phyloP scores from a whole-genome alignment of 306 rosid genomes.

The Sicyos edulis region DNA sequence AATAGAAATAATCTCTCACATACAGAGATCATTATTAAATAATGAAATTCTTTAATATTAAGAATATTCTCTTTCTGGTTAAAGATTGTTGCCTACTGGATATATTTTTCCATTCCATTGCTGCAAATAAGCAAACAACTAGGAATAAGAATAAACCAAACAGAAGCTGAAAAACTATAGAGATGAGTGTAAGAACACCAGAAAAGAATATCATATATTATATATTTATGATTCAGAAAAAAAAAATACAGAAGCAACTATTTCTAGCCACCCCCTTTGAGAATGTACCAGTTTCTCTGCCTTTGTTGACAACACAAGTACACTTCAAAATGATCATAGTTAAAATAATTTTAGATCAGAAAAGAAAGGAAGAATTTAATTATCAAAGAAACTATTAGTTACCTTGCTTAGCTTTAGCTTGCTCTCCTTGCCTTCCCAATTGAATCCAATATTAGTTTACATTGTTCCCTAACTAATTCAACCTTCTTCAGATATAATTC shows the following conservation, averaged over 20 bases:
- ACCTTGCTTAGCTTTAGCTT: constrained; percentile 6
- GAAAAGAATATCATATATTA: constrained; percentile 3
- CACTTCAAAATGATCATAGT: constrained; percentile 10
- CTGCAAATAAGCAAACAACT: background rate
- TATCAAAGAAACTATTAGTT: background rate
- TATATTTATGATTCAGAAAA: background rate
- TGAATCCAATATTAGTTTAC: constrained; percentile 26
- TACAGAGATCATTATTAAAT: background rate
- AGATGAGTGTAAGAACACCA: background rate
- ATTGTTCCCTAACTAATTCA: constrained; percentile 31
- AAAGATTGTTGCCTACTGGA: background rate
- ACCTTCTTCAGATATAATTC: constrained; percentile 30
- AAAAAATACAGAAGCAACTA: background rate
- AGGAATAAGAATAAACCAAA: background rate
- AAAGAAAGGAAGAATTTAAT: background rate
- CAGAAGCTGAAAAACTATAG: background rate
- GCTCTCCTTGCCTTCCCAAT: constrained; percentile 21
- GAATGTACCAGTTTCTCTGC: background rate
- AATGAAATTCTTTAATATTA: background rate
- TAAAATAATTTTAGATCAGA: background rate
- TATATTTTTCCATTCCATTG: background rate
- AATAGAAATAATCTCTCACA: background rate
- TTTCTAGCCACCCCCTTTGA: background rate
- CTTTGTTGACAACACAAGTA: background rate
- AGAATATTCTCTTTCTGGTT: background rate